Evolutionary conservation across 2,329 filamentous ascomycete genomes (phyloP), one percentile per base, ranked within the genome.

Genomic region (Trichoderma arundinaceum): DNA sequence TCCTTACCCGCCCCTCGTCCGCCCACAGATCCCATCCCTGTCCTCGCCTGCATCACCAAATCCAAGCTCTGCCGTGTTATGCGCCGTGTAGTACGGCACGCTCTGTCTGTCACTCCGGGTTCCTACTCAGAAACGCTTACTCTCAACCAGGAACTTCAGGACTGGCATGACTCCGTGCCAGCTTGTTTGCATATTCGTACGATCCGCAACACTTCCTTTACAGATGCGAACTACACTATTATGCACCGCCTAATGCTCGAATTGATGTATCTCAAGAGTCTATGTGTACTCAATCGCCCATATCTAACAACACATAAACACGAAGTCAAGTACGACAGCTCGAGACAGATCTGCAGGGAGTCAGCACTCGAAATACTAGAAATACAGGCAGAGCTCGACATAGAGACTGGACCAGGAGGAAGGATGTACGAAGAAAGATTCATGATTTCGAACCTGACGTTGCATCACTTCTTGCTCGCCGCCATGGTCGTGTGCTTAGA

Each of bases 401-500:
- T 76, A 49, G 81, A 82, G 71, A 77, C 77, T 15, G 76, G 74
- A 32, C 79, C 81, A 0, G 83, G 84, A 0, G 85, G 86, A 0
- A 77, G 83, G 19, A 73, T 88, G 66, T 78, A 81, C 64, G 78
- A 81, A 44, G 82, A 87, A 57, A 78, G 81, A 48, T 85, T 83
- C 74, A 83, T 88, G 76, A 72, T 87, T 7, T 81, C 81, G 3
- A 82, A 81, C 3, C 72, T 88, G 51, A 83, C 82, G 5, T 75
- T 83, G 22, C 83, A 86, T 39, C 84, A 88, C 68, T 88, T 86
- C 67, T 74, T 88, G 32, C 79, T 88, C 17, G 86, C 86, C 0
- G 81, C 84, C 12, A 88, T 87, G 83, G 82, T 88, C 46, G 70
- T 88, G 6, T 88, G 84, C 65, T 73, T 88, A 3, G 82, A 84